Evolutionary conservation across 805 yeast genomes (phyloP).

Genomic region (Saturnispora sekii): DNA sequence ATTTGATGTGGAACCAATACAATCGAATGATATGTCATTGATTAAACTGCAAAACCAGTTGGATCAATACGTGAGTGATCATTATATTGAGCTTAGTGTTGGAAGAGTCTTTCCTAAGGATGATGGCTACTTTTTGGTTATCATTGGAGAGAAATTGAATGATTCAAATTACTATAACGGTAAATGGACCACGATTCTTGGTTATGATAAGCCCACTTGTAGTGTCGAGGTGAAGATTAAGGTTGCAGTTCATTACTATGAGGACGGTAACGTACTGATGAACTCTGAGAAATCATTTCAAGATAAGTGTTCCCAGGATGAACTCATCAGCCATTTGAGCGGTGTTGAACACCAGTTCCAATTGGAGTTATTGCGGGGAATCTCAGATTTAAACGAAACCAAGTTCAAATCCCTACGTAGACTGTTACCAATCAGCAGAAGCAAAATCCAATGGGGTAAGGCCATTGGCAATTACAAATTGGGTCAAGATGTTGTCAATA

Average conservation of each 20-base stretch:
- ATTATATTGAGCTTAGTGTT: constrained; percentile 53
- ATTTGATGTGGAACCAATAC: constrained; percentile 39
- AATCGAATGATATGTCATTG: constrained; percentile 2
- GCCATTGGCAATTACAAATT: constrained; percentile 83
- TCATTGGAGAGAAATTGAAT: constrained; percentile 65
- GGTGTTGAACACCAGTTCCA: constrained; percentile 53
- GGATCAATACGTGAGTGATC: constrained; percentile 46
- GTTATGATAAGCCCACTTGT: constrained; percentile 26
- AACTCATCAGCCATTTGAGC: constrained; percentile 38
- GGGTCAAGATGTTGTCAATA: constrained; percentile 61
- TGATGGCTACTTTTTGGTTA: constrained; percentile 33
- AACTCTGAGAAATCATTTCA: constrained; percentile 35
- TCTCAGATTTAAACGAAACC: constrained; percentile 64
- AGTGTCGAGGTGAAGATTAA: constrained; percentile 43
- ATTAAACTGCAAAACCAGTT: constrained; percentile 23
- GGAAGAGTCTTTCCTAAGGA: constrained; percentile 36
- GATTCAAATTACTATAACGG: constrained; percentile 83
- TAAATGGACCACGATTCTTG: constrained; percentile 68
- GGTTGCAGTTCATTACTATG: constrained; percentile 84
- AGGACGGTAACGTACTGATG: constrained; percentile 90
- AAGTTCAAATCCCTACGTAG: constrained; percentile 81
- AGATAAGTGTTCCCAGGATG: constrained; percentile 9
- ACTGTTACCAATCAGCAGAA: constrained; percentile 82
- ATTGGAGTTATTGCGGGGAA: constrained; percentile 47
- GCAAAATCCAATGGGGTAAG: constrained; percentile 91